Evolutionary conservation across 2,329 filamentous ascomycete genomes (phyloP), one percentile per base, ranked within the genome.

Genomic region (Aspergillus cejpii): DNA sequence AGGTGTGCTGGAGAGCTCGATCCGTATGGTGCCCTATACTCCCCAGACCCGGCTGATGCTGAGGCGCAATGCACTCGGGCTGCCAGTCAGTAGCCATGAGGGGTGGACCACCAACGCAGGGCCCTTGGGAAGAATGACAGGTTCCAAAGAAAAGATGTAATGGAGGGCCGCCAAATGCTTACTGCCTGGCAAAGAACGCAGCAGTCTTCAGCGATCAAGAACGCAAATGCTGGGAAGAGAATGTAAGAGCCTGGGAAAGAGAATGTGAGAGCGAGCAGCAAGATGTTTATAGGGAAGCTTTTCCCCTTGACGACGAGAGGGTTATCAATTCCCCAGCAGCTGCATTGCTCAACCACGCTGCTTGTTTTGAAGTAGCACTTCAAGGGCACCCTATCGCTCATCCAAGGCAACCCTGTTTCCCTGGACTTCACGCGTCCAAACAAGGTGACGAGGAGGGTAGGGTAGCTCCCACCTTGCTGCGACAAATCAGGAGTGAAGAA

Each of bases 211-310:
- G 50, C 54, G 53, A 55, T 60, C 54, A 64, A 66, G 63, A 65
- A 66, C 64, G 64, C 56, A 61, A 54, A 61, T 54, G 56, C 54
- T 56, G 54, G 57, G 47, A 63, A 63, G 65, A 68, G 65, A 68
- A 68, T 68, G 65, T 67, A 62, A 64, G 64, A 60, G 60, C 55
- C 61, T 65, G 57, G 53, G 59, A 65, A 65, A 66, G 64, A 68
- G 65, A 68, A 68, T 68, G 65, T 66, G 61, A 58, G 63, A 65
- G 65, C 65, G 65, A 63, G 54, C 57, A 60, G 51, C 60, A 64
- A 61, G 61, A 56, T 66, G 65, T 68, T 68, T 68, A 68, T 68
- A 66, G 58, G 60, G 39, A 54, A 57, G 55, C 50, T 54, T 62
- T 61, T 57, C 56, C 52, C 45, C 57, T 55, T 54, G 40, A 47